Base-by-base conservation (phyloP, 2,329 filamentous ascomycete species). In the Claviceps sp. region DNA sequence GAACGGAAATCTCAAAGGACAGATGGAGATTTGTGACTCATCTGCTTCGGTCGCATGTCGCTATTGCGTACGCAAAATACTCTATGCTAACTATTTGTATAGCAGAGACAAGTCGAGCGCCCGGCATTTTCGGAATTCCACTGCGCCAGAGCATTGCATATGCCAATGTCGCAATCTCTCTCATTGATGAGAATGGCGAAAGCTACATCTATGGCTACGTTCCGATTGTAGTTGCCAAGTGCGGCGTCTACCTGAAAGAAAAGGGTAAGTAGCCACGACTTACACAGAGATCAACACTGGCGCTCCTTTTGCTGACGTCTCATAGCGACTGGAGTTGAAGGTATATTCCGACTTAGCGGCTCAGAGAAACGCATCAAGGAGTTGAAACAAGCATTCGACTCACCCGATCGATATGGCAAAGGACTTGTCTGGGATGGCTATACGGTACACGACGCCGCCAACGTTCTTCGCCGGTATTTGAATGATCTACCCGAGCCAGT, bases 191-290 rank as follows among this genome's bases (percentile, higher is more conserved):
- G 58, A 80, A 93, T 58, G 91, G 91, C 37, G 82, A 93, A 67
- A 95, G 89, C 70, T 97, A 95, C 68, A 96, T 97, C 51, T 98
- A 97, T 67, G 93, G 93, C 63, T 97, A 97, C 64, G 91, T 98
- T 7, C 93, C 93, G 17, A 97, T 98, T 58, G 91, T 98, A 44
- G 91, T 98, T 51, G 93, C 93, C 39, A 98, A 98, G 68, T 97
- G 93, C 66, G 93, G 93, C 56, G 90, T 98, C 4, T 98, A 90
- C 60, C 68, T 98, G 58, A 98, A 98, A 69, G 93, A 98, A 68
- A 96, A 95, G 80, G 93, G 93, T 96, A 19, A 24, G 48, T 50
- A 8, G 14, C n/a, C 6, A 6, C n/a, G 14, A 41, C 8, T 7
- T 30, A 2, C 24, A 8, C 4, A 8, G 13, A 45, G 6, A 16